Percentiles rank a stretch among this genome's conserved stretches.
phyloP scores from a whole-genome alignment of 2,329 filamentous ascomycete species.

The Clonostachys byssicola region DNA sequence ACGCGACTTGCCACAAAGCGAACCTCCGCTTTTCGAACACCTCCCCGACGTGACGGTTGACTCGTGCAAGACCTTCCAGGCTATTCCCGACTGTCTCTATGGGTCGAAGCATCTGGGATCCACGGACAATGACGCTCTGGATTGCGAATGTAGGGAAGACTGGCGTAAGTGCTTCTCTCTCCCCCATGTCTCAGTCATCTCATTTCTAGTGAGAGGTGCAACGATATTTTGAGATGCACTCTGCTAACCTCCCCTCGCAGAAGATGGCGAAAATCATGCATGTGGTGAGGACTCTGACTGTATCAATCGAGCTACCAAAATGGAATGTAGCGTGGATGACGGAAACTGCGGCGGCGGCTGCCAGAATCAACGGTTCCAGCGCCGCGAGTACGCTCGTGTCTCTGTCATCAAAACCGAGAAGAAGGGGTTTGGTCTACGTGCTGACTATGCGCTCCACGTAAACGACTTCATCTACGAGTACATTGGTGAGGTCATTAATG shows the following conservation, averaged over 20 bases:
- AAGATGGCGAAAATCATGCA: conserved; percentile 67
- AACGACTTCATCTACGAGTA: conserved; percentile 98
- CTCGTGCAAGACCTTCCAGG: conserved; percentile 70
- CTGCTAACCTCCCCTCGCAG: conserved; percentile 25
- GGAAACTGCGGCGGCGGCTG: conserved; percentile 82
- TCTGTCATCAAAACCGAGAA: conserved; percentile 97
- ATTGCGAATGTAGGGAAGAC: conserved; percentile 93
- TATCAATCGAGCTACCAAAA: conserved; percentile 97
- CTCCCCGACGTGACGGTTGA: conserved; percentile 75
- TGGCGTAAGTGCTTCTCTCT: conserved; percentile 67
- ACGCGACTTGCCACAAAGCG: conserved; percentile 43
- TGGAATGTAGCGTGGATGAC: conserved; percentile 81
- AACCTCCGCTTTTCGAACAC: conserved; percentile 66
- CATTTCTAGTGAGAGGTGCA: no score
- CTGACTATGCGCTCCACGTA: conserved; percentile 70
- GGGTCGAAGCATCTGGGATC: conserved; percentile 87
- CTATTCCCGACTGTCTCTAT: conserved; percentile 84
- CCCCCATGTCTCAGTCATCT: no score
- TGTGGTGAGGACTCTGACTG: conserved; percentile 97
- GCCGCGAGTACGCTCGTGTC: conserved; percentile 83
- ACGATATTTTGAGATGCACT: no score
- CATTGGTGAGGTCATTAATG: conserved; percentile 96
- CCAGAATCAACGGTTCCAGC: conserved; percentile 93
- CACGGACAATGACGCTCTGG: conserved; percentile 84
- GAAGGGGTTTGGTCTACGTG: conserved; percentile 89